phyloP scores from a whole-genome alignment of 1,284 basidiomycete genomes.

The Cerrena zonata region DNA sequence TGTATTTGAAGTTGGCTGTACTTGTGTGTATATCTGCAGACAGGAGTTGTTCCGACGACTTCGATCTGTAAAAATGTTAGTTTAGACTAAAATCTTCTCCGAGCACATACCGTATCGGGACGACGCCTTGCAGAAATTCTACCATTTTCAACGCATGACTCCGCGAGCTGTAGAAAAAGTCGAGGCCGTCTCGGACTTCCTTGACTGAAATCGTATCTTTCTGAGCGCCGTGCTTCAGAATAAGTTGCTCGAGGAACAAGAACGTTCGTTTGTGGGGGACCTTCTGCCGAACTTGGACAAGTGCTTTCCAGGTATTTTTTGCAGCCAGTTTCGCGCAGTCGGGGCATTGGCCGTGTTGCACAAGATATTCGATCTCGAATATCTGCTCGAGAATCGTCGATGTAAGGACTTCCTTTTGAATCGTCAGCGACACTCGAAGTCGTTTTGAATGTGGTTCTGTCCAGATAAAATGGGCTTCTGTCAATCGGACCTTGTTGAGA shows the following conservation, averaged over 20 bases:
- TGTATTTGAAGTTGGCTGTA: constrained; percentile 96
- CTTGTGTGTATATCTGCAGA: constrained; percentile 88
- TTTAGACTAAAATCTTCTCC: constrained; percentile 1
- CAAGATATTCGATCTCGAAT: constrained; percentile 94
- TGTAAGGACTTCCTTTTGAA: constrained; percentile 96
- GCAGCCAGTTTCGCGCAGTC: constrained; percentile 91
- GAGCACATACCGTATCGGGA: constrained; percentile 73
- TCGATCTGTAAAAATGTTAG: constrained; percentile 54
- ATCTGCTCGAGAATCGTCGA: constrained; percentile 95
- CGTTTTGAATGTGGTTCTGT: constrained; percentile 97
- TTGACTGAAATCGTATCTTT: constrained; percentile 92
- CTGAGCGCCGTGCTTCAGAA: constrained; percentile 94
- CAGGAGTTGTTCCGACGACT: constrained; percentile 89
- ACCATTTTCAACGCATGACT: constrained; percentile 95
- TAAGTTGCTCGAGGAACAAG: constrained; percentile 94
- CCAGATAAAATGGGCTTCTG: constrained; percentile 98
- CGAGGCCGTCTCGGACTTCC: constrained; percentile 90
- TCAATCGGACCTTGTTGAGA: constrained; percentile 88
- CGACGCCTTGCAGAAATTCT: constrained; percentile 87
- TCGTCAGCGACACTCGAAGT: constrained; percentile 88
- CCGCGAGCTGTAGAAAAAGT: constrained; percentile 91
- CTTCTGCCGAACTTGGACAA: constrained; percentile 97
- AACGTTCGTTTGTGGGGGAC: constrained; percentile 97
- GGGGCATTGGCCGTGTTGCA: constrained; percentile 93
- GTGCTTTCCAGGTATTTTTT: constrained; percentile 97